Conservation (phyloP, 2,329 filamentous ascomycete species). For the Colletotrichum cereale region DNA sequence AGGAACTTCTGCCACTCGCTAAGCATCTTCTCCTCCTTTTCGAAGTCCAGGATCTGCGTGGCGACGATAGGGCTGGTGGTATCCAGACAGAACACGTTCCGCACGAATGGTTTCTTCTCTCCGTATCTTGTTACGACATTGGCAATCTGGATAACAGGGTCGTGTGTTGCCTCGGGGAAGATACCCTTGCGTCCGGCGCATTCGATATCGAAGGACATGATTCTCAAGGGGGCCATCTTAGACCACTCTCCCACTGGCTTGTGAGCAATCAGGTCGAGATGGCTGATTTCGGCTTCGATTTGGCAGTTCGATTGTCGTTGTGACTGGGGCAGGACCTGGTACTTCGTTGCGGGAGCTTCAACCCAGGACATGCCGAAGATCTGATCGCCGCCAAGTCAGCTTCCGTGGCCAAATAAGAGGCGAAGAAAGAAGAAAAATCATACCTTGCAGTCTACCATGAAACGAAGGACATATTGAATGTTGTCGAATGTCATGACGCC, state of each 20-base stretch:
- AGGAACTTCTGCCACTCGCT: slow-evolving; percentile 92
- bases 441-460: slow-evolving; percentile 97
- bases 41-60: slow-evolving; percentile 88
- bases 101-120: slow-evolving; percentile 94
- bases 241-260: slow-evolving; percentile 94
- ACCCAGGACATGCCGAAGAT: slow-evolving; percentile 99
- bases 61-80: slow-evolving; percentile 94
- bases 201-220: slow-evolving; percentile 98
- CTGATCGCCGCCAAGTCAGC: slow-evolving; percentile 51
- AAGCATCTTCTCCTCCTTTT: slow-evolving; percentile 89
- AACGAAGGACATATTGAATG: slow-evolving; percentile 92
- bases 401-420: neutral
- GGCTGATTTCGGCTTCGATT: slow-evolving; percentile 90
- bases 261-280: slow-evolving; percentile 86
- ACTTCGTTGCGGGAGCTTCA: slow-evolving; percentile 81
- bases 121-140: slow-evolving; percentile 95
- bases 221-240: slow-evolving; percentile 94
- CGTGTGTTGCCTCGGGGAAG: slow-evolving; percentile 91
- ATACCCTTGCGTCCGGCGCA: slow-evolving; percentile 97
- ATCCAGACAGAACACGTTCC: slow-evolving; percentile 96
- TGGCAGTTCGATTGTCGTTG: slow-evolving; percentile 92
- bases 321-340: slow-evolving; percentile 74
- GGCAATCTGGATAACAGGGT: slow-evolving; percentile 98
- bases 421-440: slow-evolving; percentile 36
- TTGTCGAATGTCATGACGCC: slow-evolving; percentile 94